Evolutionary conservation across 2,329 filamentous ascomycete species (phyloP).

Genomic region (Biscogniauxia marginata): DNA sequence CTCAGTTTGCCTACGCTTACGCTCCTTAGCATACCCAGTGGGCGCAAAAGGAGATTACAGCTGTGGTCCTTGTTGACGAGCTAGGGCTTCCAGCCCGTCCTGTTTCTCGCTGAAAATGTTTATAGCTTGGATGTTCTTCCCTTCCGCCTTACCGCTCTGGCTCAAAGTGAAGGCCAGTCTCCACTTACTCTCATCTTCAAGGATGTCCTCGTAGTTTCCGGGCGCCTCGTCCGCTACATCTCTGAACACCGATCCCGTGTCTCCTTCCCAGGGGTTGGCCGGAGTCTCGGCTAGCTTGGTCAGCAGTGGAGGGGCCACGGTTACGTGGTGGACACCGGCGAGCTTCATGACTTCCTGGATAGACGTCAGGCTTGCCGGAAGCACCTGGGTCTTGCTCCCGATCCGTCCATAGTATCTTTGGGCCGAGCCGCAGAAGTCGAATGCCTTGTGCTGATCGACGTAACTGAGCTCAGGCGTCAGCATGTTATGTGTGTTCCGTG

Average conservation of each 20-base stretch:
- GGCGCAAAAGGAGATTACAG: background rate
- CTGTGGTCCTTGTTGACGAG: conserved; percentile 4
- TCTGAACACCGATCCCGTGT: conserved; percentile 31
- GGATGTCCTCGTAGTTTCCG: conserved; percentile 16
- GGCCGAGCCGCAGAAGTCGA: conserved; percentile 49
- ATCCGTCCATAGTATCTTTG: conserved; percentile 51
- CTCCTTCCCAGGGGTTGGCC: conserved; percentile 30
- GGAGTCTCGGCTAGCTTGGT: conserved; percentile 42
- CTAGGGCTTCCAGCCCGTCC: conserved; percentile 45
- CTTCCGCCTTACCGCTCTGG: conserved; percentile 45
- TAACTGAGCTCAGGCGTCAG: conserved; percentile 36
- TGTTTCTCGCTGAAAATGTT: conserved; percentile 59
- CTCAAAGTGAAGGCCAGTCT: conserved; percentile 50
- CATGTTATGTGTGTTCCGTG: too few relatives aligned
- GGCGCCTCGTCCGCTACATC: conserved; percentile 9
- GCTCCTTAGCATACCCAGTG: too few relatives aligned
- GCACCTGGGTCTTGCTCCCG: conserved; percentile 46
- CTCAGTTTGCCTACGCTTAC: too few relatives aligned
- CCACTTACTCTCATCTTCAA: conserved; percentile 46
- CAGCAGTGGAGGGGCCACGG: conserved; percentile 54
- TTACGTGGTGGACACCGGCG: conserved; percentile 58
- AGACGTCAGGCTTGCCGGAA: conserved; percentile 57
- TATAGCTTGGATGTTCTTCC: conserved; percentile 53
- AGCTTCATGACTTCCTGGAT: conserved; percentile 58
- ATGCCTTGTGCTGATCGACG: conserved; percentile 46